Evolutionary conservation across 78 protist species (phyloP).

Genomic region (Trichosphaerium sp.): DNA sequence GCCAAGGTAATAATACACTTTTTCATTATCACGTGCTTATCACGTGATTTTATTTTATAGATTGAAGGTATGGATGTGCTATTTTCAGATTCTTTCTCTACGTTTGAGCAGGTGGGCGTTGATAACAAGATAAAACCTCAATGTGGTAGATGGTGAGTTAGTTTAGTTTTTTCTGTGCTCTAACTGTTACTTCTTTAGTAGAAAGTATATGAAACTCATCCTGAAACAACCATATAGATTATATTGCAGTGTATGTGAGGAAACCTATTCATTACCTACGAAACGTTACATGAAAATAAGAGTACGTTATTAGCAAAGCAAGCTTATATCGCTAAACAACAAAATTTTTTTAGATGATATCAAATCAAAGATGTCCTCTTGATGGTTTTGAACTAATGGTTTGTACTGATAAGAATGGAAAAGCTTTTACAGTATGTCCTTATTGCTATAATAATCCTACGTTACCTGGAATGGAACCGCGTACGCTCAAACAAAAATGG

Average conservation of each 20-base stretch:
- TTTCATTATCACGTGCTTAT: background rate
- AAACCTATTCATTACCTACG: slow-evolving; percentile 9
- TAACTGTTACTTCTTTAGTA: no score
- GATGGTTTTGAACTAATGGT: slow-evolving; percentile 36
- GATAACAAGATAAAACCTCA: no score
- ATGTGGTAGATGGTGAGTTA: no score
- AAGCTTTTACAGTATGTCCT: background rate
- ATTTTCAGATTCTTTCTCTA: no score
- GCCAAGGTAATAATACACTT: background rate
- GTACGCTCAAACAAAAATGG: no score
- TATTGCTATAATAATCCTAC: slow-evolving; percentile 34
- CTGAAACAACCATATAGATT: slow-evolving; percentile 36
- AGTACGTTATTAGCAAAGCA: no score
- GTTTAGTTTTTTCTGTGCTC: no score
- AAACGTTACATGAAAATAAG: slow-evolving; percentile 15
- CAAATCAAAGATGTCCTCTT: slow-evolving; percentile 31
- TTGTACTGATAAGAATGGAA: background rate
- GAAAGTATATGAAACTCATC: no score
- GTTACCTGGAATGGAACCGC: no score
- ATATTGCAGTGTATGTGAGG: slow-evolving; percentile 21
- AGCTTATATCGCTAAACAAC: background rate
- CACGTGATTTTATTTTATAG: background rate
- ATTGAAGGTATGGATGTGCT: no score
- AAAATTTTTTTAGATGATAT: no score
- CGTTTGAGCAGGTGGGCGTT: no score